Conservation (phyloP, 1,284 basidiomycete genomes). For the Leucoagaricus sp. region DNA sequence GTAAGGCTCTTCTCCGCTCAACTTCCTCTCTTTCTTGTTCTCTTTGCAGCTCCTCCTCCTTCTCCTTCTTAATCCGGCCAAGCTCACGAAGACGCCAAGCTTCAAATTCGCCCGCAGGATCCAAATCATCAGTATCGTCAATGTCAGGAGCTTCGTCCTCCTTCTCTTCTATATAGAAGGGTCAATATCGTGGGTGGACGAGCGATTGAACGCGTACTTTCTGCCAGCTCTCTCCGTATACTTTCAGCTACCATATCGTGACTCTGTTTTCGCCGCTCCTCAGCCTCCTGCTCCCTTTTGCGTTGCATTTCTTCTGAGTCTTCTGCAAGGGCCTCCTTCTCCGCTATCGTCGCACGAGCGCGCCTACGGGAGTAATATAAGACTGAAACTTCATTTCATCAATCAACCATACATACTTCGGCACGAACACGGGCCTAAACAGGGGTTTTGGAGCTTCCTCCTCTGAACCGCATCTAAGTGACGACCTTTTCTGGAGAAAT, state of each 20-base stretch:
- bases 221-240: conserved; percentile 80
- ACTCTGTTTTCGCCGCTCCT: conserved; percentile 76
- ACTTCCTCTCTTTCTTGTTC: conserved; percentile 90
- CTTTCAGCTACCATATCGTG: conserved; percentile 88
- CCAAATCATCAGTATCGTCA: conserved; percentile 94
- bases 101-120: conserved; percentile 91
- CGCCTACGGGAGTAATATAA: conserved; percentile 47
- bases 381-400: neutral
- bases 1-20: conserved; percentile 86
- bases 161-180: conserved; percentile 69
- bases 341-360: conserved; percentile 65
- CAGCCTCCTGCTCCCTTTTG: conserved; percentile 66
- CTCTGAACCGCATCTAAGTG: conserved; percentile 49
- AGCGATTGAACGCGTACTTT: conserved; percentile 55
- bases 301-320: conserved; percentile 70
- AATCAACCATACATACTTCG: conserved; percentile 62
- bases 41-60: conserved; percentile 75
- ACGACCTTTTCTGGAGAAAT: conserved; percentile 1
- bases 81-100: conserved; percentile 95
- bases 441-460: conserved; percentile 64
- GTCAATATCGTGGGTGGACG: conserved; percentile 9
- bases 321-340: conserved; percentile 63
- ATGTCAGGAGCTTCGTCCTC: conserved; percentile 83
- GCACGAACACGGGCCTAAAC: conserved; percentile 89
- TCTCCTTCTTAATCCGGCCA: conserved; percentile 87